These are phyloP conservation scores for Puccinia hordei DNA, from an alignment of 1,284 basidiomycete genomes.

Conservation along the genomic window DNA sequence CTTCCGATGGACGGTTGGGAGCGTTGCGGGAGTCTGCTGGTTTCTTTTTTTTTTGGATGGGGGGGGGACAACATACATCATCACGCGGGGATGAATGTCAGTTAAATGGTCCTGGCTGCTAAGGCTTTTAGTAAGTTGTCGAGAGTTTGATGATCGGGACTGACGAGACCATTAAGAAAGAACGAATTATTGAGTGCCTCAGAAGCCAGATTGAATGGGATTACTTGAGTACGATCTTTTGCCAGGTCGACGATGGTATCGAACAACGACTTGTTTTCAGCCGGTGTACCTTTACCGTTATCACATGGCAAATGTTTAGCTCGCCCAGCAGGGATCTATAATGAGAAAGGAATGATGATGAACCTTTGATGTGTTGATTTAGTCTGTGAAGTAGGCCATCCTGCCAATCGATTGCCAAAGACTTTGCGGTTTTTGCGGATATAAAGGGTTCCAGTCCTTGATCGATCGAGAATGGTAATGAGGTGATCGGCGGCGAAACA, in stretches of 20 bases:
- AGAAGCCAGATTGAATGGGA: constrained; percentile 48
- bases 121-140: background rate
- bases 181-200: constrained; percentile 48
- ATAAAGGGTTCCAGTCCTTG: constrained; percentile 33
- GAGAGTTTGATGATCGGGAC: background rate
- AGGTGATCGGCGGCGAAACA: constrained; percentile 9
- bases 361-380: constrained; percentile 43
- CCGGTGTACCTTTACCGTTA: constrained; percentile 12
- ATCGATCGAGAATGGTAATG: constrained; percentile 35
- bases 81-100: background rate
- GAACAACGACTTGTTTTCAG: constrained; percentile 25
- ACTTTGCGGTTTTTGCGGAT: constrained; percentile 25
- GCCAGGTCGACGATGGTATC: constrained; percentile 47
- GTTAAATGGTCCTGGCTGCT: background rate
- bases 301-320: background rate
- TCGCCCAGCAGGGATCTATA: too few species aligned
- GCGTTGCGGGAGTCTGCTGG: background rate
- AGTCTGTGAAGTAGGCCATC: constrained; percentile 36
- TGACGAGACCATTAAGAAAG: constrained; percentile 42
- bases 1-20: constrained; percentile 19
- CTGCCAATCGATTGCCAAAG: constrained; percentile 43
- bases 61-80: too few species aligned
- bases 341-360: background rate
- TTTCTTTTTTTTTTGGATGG: background rate
- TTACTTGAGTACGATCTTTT: constrained; percentile 28